Percentiles rank a stretch among this genome's conserved stretches.
phyloP scores from a whole-genome alignment of 2,329 filamentous ascomycete species.

The Cytospora piceae region DNA sequence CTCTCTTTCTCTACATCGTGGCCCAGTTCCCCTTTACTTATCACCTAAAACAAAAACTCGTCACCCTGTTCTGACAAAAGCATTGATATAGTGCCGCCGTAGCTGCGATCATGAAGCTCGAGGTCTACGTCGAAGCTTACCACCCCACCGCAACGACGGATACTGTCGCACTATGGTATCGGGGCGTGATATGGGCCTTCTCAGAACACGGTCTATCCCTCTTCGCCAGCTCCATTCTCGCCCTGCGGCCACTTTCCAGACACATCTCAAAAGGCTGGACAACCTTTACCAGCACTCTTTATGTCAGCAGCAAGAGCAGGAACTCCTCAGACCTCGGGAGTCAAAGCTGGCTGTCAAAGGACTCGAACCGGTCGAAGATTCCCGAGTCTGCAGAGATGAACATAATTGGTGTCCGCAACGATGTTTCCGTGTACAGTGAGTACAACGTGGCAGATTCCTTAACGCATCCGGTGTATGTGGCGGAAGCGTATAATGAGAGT shows the following conservation, averaged over 20 bases:
- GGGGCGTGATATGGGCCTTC: slow-evolving; percentile 23
- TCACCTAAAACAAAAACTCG: neutral
- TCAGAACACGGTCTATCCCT: slow-evolving; percentile 28
- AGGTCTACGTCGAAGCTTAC: slow-evolving; percentile 16
- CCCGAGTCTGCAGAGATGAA: slow-evolving; percentile 19
- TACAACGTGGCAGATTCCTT: slow-evolving; percentile 2
- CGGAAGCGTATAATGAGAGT: slow-evolving; percentile 24
- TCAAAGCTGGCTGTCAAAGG: slow-evolving; percentile 16
- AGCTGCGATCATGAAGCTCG: slow-evolving; percentile 28
- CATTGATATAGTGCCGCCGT: slow-evolving; percentile 13
- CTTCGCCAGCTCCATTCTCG: slow-evolving; percentile 27
- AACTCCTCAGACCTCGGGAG: slow-evolving; percentile 1
- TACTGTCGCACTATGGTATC: slow-evolving; percentile 13
- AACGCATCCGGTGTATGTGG: slow-evolving; percentile 11
- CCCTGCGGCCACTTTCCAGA: slow-evolving; percentile 23
- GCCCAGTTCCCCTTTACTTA: neutral
- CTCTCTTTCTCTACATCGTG: too few species aligned
- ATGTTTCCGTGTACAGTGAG: slow-evolving; percentile 11
- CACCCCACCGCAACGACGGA: slow-evolving; percentile 9
- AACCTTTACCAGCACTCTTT: slow-evolving; percentile 10
- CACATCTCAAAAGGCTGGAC: slow-evolving; percentile 10
- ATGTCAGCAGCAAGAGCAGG: slow-evolving; percentile 5
- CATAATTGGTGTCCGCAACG: slow-evolving; percentile 23
- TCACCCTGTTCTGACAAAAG: neutral
- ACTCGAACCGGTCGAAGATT: slow-evolving; percentile 9